Evolutionary conservation across 2,329 filamentous ascomycete genomes (phyloP).

Genomic region (Tolypocladium paradoxum): DNA sequence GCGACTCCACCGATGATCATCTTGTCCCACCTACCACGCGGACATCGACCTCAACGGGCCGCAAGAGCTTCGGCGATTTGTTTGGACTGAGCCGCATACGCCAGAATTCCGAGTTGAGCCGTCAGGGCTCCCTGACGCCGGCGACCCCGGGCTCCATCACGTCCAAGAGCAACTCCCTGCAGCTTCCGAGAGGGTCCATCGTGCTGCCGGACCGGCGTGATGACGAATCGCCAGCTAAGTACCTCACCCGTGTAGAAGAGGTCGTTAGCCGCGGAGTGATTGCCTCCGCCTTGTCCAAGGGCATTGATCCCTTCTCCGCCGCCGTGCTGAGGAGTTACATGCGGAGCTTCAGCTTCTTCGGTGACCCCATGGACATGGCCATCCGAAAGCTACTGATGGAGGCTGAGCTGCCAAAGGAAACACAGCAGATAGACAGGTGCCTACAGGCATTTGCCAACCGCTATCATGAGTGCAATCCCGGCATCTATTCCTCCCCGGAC

Average conservation of each 20-base stretch:
- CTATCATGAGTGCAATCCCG: constrained; percentile 96
- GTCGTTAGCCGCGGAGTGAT: constrained; percentile 72
- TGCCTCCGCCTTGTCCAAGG: constrained; percentile 75
- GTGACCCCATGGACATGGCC: constrained; percentile 96
- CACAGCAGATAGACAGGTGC: constrained; percentile 93
- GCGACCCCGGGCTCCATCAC: constrained; percentile 57
- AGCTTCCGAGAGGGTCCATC: constrained; percentile 60
- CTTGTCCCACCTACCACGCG: constrained; percentile 57
- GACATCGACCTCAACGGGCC: constrained; percentile 78
- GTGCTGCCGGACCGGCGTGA: constrained; percentile 70
- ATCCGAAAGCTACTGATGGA: constrained; percentile 94
- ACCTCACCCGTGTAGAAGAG: constrained; percentile 74
- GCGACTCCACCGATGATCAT: constrained; percentile 60
- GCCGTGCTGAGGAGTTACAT: constrained; percentile 89
- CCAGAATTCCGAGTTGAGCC: constrained; percentile 66
- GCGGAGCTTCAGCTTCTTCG: constrained; percentile 89
- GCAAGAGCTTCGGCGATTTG: constrained; percentile 87
- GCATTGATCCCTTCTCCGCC: constrained; percentile 71
- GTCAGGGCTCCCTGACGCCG: constrained; percentile 58
- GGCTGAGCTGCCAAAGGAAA: constrained; percentile 90
- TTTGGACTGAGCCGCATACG: constrained; percentile 69
- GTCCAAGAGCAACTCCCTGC: constrained; percentile 77
- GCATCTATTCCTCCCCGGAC: constrained; percentile 81
- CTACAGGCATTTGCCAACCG: constrained; percentile 90
- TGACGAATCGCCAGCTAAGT: constrained; percentile 82